Conservation (phyloP, 192 early-diverging fungal species). For the Entrophospora sp. region DNA sequence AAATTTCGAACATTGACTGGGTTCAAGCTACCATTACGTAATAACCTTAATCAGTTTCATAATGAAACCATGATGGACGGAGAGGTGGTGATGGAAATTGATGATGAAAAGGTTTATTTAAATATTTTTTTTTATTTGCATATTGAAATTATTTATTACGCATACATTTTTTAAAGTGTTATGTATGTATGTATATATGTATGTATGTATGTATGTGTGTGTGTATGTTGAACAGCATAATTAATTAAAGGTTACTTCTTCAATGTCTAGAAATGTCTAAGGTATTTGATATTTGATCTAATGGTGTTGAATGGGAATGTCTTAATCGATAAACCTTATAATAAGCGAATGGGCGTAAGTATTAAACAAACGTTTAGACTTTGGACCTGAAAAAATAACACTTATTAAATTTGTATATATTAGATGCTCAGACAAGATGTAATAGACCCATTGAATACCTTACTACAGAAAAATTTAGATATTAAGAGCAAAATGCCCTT, state of each 20-base stretch:
- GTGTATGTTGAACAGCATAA: too few species aligned
- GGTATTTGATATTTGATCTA: constrained; percentile 52
- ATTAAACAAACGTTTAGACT: background rate
- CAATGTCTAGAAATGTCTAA: constrained; percentile 27
- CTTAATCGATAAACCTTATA: constrained; percentile 45
- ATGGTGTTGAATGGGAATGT: constrained; percentile 46
- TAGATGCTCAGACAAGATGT: constrained; percentile 53
- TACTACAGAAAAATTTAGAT: constrained; percentile 25
- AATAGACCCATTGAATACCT: constrained; percentile 42
- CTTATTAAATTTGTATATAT: background rate
- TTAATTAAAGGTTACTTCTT: background rate
- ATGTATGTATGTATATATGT: too few species aligned
- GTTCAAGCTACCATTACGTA: constrained; percentile 38
- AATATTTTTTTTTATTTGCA: background rate
- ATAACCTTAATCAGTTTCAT: constrained; percentile 32
- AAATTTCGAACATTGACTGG: constrained; percentile 46
- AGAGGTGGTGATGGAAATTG: constrained; percentile 56
- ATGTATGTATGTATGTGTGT: too few species aligned
- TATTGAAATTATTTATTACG: background rate
- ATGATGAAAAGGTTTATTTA: constrained; percentile 32
- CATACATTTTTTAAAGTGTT: background rate
- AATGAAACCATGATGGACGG: constrained; percentile 63
- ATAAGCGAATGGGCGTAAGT: constrained; percentile 52
- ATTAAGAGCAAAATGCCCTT: constrained; percentile 42
- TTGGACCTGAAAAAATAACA: background rate